These are phyloP conservation scores for Oryza australiensis DNA, from an alignment of 176 grass and related monocot genomes.

Conservation along the genomic window DNA sequence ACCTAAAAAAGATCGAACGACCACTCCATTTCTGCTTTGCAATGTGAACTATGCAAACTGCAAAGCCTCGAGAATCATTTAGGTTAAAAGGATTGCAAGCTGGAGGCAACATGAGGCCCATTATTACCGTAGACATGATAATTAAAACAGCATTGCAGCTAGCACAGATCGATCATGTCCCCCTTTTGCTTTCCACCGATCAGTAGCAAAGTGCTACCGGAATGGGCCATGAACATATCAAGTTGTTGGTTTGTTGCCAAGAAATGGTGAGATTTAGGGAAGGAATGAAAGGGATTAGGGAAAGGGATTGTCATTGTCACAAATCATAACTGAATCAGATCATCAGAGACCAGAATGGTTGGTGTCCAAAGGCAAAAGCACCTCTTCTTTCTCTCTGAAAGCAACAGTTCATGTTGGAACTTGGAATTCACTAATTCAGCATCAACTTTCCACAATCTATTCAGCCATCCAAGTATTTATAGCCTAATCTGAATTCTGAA, in stretches of 20 bases:
- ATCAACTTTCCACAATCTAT: background rate
- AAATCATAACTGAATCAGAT: background rate
- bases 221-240: background rate
- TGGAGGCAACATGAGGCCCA: slow-evolving; percentile 1
- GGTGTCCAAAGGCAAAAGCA: background rate
- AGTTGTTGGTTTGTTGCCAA: background rate
- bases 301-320: background rate
- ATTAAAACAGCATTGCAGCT: background rate
- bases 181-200: background rate
- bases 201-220: background rate
- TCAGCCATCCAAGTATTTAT: background rate
- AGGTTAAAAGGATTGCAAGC: slow-evolving; percentile 3
- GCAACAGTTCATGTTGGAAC: background rate
- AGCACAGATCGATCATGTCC: background rate
- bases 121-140: background rate
- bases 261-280: background rate
- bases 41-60: slow-evolving; percentile 22
- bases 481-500: background rate
- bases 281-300: background rate
- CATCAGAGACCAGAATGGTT: background rate
- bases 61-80: background rate
- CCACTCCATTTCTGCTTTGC: slow-evolving; percentile 2
- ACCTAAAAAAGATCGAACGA: background rate
- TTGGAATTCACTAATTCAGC: too few relatives aligned
- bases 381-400: background rate